phyloP scores from a whole-genome alignment of 1,284 basidiomycete species.

The Puccinia brachypodii region DNA sequence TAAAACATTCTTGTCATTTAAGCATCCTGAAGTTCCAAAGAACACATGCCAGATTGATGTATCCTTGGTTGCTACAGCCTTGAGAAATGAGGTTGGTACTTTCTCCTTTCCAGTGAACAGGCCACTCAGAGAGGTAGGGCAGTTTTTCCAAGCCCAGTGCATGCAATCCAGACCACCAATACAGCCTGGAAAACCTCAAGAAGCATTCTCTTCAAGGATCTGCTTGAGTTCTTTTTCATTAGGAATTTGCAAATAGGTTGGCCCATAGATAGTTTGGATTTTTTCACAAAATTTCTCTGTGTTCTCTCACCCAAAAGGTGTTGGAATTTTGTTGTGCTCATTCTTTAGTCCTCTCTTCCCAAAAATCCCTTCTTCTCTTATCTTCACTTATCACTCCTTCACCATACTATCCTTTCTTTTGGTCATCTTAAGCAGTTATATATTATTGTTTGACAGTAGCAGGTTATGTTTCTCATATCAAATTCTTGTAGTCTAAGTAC shows the following conservation, averaged over 20 bases:
- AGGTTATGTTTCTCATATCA: no score
- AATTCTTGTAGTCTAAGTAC: no score
- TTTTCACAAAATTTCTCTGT: not conserved
- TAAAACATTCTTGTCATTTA: conserved; percentile 11
- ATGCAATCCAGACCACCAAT: conserved; percentile 6
- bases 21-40: not conserved
- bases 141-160: conserved; percentile 20
- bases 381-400: no score
- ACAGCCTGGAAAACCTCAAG: not conserved
- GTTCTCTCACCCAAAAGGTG: not conserved
- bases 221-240: not conserved
- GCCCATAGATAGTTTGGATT: not conserved
- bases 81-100: not conserved
- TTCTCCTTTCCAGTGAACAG: not conserved
- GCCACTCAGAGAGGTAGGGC: not conserved
- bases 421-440: no score
- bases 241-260: not conserved
- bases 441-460: no score
- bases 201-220: not conserved
- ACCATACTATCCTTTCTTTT: no score
- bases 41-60: not conserved
- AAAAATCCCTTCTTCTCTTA: no score
- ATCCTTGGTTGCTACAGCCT: not conserved
- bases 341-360: no score
- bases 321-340: no score